Base-by-base conservation (phyloP, 2,329 filamentous ascomycete genomes). In the Microcyclosporella mali region DNA sequence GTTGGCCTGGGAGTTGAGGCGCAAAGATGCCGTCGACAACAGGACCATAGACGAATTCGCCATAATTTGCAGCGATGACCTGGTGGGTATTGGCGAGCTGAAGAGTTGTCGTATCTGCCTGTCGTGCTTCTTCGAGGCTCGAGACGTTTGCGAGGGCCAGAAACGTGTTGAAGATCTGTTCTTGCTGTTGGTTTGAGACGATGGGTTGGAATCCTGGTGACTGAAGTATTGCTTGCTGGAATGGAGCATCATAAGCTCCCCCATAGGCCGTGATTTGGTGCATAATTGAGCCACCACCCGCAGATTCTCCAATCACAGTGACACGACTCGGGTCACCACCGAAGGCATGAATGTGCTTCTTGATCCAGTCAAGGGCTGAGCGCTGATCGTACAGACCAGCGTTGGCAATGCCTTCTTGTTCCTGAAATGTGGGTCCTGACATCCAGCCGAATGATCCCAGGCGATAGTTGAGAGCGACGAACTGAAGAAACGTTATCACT, bases 281-380 rank as follows among this genome's bases (percentile, higher is more conserved):
- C 60, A 76, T 67, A 43, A 79, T 69, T 2, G 69, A 73, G 0
- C 73, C 73, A 3, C 64, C 74, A 17, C 75, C 75, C 6, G 75
- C 73, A n/a, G 68, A 72, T 47, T 73, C 60, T 6, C 73, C 74
- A 12, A 75, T 64, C 9, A 77, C 63, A 4, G 57, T 61, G 3
- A 56, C 49, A 3, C 43, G 51, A 12, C 53, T 50, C 6, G 56
- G 55, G 53, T 79, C 71, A 12, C 77, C 77, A 8, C 77, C 76
- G 50, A 80, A 81, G 32, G 54, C 52, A 12, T 9, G 68, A 58
- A 50, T 71, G 61, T 59, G 37, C 2, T 31, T 14, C 2, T 63
- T 62, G 0, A 80, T 67, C 78, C 78, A 82, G 51, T 78, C 64
- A 6, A 82, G 61, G 17, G 74, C 75, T 14, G 77, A 62, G 10